A percentile compares a stretch with the other conserved stretches of the same genome.
These are phyloP conservation scores for Tetradesmus lagerheimii DNA, from an alignment of 139 green algal species.

Conservation along the genomic window DNA sequence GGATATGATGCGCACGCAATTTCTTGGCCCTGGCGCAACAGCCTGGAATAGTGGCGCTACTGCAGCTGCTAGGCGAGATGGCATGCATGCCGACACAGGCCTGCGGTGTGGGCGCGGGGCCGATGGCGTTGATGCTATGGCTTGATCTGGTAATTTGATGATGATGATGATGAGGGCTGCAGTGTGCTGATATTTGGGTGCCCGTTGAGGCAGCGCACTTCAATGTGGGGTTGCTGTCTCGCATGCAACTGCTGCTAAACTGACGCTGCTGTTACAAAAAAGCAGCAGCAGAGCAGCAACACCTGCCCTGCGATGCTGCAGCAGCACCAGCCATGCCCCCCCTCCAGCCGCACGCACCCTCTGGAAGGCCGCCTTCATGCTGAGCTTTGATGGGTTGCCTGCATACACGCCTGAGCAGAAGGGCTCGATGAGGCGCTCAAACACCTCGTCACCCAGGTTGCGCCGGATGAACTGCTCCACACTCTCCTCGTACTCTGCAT, in stretches of 20 bases:
- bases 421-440: slow-evolving; percentile 97
- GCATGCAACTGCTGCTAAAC: not conserved
- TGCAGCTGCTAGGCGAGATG: no score
- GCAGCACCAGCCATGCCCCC: slow-evolving; percentile 4
- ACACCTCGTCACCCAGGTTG: slow-evolving; percentile 98
- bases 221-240: not conserved
- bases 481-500: slow-evolving; percentile 88
- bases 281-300: slow-evolving; percentile 48
- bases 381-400: slow-evolving; percentile 96
- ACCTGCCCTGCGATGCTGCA: not conserved
- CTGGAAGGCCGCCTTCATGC: slow-evolving; percentile 97
- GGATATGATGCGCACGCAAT: no score
- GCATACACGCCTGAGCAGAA: slow-evolving; percentile 99
- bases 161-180: no score
- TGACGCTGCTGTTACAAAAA: not conserved
- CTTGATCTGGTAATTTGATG: no score
- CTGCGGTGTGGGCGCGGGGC: no score
- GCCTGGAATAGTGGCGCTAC: no score
- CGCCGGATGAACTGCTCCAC: slow-evolving; percentile 97
- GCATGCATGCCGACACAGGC: no score
- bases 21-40: no score
- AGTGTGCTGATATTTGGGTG: no score
- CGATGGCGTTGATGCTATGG: no score
- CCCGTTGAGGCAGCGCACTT: no score
- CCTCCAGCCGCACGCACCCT: slow-evolving; percentile 85